Conservation (phyloP, 2,329 filamentous ascomycete genomes). For the Pleochaeta shiraiana region DNA sequence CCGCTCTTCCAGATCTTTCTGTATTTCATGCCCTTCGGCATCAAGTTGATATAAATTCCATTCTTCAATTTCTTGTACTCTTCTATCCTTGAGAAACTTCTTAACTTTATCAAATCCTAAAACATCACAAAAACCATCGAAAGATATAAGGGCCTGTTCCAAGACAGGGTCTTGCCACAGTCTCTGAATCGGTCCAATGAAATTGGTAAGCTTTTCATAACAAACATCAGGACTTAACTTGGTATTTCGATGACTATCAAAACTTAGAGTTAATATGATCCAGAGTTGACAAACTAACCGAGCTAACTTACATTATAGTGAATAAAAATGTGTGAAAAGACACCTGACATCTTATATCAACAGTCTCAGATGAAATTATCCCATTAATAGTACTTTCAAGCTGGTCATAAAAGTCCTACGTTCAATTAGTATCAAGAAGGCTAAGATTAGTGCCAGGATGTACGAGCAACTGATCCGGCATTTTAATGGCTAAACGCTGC, state of each 20-base stretch:
- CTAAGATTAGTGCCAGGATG: background rate
- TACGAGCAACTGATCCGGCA: slow-evolving; percentile 65
- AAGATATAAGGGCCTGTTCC: slow-evolving; percentile 45
- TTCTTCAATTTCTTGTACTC: slow-evolving; percentile 55
- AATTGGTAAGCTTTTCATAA: slow-evolving; percentile 47
- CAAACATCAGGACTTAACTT: slow-evolving; percentile 51
- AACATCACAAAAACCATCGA: slow-evolving; percentile 57
- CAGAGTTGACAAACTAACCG: background rate
- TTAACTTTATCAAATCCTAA: slow-evolving; percentile 64
- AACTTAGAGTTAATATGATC: slow-evolving; percentile 8
- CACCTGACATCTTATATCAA: slow-evolving; percentile 67
- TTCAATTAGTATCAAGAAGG: slow-evolving; percentile 5
- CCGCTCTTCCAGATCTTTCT: slow-evolving; percentile 55
- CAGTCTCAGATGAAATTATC: slow-evolving; percentile 46
- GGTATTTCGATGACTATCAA: slow-evolving; percentile 57
- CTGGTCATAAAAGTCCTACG: slow-evolving; percentile 58
- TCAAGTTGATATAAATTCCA: slow-evolving; percentile 67
- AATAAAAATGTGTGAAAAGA: slow-evolving; percentile 83
- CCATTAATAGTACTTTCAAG: slow-evolving; percentile 67
- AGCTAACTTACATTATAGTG: slow-evolving; percentile 51
- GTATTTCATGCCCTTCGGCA: slow-evolving; percentile 54
- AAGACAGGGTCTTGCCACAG: slow-evolving; percentile 59
- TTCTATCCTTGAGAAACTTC: slow-evolving; percentile 49
- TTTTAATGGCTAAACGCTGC: slow-evolving; percentile 70
- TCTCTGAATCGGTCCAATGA: slow-evolving; percentile 61